Base-by-base conservation (phyloP, 495 filamentous ascomycete genomes). In the Aspergillus indologenus region DNA sequence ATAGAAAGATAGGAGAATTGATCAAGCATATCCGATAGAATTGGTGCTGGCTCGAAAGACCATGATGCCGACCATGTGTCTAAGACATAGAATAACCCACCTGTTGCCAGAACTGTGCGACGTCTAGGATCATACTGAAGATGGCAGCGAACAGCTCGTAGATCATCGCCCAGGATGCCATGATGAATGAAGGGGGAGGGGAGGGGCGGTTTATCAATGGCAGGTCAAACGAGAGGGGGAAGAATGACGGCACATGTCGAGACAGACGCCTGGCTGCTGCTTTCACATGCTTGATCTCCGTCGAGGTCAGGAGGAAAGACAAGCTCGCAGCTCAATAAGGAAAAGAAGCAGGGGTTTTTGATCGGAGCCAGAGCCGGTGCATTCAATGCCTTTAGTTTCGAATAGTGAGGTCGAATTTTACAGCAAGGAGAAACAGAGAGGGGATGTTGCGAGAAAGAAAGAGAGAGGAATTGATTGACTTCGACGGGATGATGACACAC, bases 71-170 rank as follows among this genome's bases (percentile, higher is more conserved):
- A n/a, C n/a, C n/a, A n/a, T n/a, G n/a, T n/a, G n/a, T 29, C 45
- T 44, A 42, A 42, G 44, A 6, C 5, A 26, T 48, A n/a, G 26
- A 29, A 56, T 26, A 40, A 75, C 78, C 65, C 66, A 90, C 87
- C 53, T 78, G 69, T 65, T 79, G 76, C 87, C 87, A 90, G 63
- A 86, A 90, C 21, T 78, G 71, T 14, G 81, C 71, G 5, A 90
- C 85, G 54, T 89, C 85, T 18, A 83, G 58, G 5, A 88, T 65
- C 75, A 88, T 78, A 40, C 73, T 74, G 63, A 79, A 75, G 31
- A 85, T 63, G 3, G 81, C 79, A 15, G 75, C 59, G 21, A 85
- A 63, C 23, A 79, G 19, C 56, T 65, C 69, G 61, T 62, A 74
- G 57, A 65, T 53, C 53, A 60, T 54, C 53, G 65, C 56, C 62